Conservation (phyloP, 768 basidiomycete genomes). For the Porphyrellus cyaneotinctus region DNA sequence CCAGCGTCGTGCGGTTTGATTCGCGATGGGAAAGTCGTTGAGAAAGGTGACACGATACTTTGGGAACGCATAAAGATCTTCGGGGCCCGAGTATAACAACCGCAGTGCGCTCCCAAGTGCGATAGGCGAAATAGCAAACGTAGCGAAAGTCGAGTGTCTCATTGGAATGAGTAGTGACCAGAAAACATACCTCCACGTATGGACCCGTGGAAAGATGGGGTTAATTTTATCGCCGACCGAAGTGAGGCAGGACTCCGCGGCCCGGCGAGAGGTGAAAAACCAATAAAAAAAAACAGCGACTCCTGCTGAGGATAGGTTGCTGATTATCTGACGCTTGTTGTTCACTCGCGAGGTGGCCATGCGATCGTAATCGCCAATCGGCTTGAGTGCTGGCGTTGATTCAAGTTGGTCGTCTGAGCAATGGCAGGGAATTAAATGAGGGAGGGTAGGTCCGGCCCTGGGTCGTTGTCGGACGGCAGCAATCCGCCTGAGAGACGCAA, state of each 20-base stretch:
- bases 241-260: slow-evolving; percentile 29
- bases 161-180: slow-evolving; percentile 4
- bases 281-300: neutral
- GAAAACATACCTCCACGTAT: slow-evolving; percentile 12
- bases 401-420: neutral
- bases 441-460: neutral
- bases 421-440: neutral
- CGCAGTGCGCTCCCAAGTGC: slow-evolving; percentile 24
- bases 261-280: slow-evolving; percentile 6
- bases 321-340: neutral
- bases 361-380: slow-evolving; percentile 30
- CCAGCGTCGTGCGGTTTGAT: slow-evolving; percentile 74
- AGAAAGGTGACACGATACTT: slow-evolving; percentile 79
- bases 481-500: slow-evolving; percentile 24
- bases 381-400: neutral
- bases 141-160: slow-evolving; percentile 14
- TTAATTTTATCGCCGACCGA: slow-evolving; percentile 34
- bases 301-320: neutral
- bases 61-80: slow-evolving; percentile 78
- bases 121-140: slow-evolving; percentile 17
- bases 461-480: slow-evolving; percentile 14
- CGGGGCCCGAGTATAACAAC: slow-evolving; percentile 67
- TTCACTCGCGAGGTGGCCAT: slow-evolving; percentile 21
- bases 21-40: slow-evolving; percentile 68
- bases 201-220: slow-evolving; percentile 20